Conservation (phyloP, 169 alveolate genomes). For the Eimeria maxima region DNA sequence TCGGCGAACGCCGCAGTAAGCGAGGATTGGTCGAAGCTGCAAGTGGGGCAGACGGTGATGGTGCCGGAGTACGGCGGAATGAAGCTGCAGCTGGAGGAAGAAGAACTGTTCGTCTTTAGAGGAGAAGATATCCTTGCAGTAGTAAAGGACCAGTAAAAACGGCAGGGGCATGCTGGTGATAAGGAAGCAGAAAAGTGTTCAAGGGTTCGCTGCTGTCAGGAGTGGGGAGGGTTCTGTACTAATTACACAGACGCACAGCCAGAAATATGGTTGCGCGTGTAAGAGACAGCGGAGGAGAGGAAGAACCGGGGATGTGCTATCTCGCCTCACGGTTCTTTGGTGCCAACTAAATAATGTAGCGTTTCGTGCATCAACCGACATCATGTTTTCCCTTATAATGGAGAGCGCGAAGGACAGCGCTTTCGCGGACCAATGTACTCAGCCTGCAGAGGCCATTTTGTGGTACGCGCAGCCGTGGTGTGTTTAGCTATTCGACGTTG, state of each 20-base stretch:
- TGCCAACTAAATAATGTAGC: neutral
- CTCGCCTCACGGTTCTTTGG: neutral
- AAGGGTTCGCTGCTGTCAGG: neutral
- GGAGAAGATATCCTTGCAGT: conserved; percentile 93
- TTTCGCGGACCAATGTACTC: neutral
- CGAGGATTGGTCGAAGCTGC: conserved; percentile 69
- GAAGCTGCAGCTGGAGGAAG: conserved; percentile 91
- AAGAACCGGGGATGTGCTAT: neutral
- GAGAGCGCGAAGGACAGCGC: neutral
- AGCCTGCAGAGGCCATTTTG: neutral
- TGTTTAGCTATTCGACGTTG: too few species aligned
- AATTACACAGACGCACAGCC: neutral
- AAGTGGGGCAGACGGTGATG: conserved; percentile 93
- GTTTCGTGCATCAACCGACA: neutral
- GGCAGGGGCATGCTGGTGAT: neutral
- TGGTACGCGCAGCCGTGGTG: neutral
- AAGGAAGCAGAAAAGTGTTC: neutral
- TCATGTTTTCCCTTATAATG: neutral
- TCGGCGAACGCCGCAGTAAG: conserved; percentile 36
- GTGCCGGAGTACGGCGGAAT: conserved; percentile 95
- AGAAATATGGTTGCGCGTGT: neutral
- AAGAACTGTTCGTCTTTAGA: conserved; percentile 90
- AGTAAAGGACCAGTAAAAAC: conserved; percentile 61
- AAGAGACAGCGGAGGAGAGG: neutral
- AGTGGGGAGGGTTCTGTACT: neutral